A percentile compares a stretch with the other conserved stretches of the same genome.
Conservation (phyloP, 164 flowering plant species). For the Chloranthus sessilifolius region DNA sequence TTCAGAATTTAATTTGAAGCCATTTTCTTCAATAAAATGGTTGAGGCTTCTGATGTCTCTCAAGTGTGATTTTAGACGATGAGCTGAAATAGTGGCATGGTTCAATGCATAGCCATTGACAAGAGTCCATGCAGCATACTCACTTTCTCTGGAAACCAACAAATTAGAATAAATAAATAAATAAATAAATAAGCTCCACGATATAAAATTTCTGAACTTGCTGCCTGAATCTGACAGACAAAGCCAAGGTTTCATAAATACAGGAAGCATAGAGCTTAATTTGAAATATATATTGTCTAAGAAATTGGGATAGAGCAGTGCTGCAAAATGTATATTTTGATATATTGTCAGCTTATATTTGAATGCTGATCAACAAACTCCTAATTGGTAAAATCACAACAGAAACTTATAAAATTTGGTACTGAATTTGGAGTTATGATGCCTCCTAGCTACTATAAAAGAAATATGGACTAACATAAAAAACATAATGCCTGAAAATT, state of each 20-base stretch:
- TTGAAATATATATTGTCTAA: too few relatives aligned
- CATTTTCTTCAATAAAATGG: conserved; percentile 68
- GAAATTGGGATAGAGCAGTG: too few relatives aligned
- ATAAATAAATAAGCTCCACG: conserved; percentile 5
- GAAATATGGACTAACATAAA: too few relatives aligned
- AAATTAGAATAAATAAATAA: conserved; percentile 10
- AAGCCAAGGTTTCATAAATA: too few relatives aligned
- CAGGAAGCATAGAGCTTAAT: too few relatives aligned
- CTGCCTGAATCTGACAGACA: conserved; percentile 1
- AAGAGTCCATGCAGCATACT: conserved; percentile 99
- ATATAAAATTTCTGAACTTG: not conserved
- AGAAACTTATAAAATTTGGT: too few relatives aligned
- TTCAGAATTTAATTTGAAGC: conserved; percentile 86
- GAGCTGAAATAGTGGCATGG: conserved; percentile 86
- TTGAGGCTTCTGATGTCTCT: conserved; percentile 59
- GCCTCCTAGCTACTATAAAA: not conserved
- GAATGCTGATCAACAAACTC: too few relatives aligned
- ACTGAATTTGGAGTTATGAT: not conserved
- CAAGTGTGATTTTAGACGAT: conserved; percentile 62
- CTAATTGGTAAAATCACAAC: too few relatives aligned
- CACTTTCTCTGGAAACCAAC: conserved; percentile 70
- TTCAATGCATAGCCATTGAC: conserved; percentile 94
- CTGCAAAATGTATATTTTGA: too few relatives aligned
- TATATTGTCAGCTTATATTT: too few relatives aligned
- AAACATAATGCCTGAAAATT: not conserved